These are phyloP conservation scores for Stagonosporopsis vannaccii DNA, from an alignment of 2,329 filamentous ascomycete genomes.

Conservation along the genomic window DNA sequence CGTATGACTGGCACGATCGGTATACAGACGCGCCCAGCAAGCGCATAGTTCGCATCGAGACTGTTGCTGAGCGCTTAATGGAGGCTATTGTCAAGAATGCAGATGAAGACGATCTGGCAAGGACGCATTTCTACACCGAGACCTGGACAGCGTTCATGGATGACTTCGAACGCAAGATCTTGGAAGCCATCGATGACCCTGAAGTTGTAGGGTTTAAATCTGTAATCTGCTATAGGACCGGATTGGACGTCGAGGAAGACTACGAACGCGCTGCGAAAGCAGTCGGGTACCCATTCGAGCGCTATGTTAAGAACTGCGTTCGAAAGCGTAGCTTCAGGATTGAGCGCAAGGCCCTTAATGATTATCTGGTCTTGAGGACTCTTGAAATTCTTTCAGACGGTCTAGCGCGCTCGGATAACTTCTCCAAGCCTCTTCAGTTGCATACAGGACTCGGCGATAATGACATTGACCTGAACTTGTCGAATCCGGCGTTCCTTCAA, in stretches of 20 bases:
- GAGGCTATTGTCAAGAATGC: conserved; percentile 57
- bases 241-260: conserved; percentile 63
- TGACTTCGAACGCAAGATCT: conserved; percentile 62
- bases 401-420: conserved; percentile 37
- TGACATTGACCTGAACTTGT: conserved; percentile 72
- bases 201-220: conserved; percentile 83
- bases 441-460: conserved; percentile 85
- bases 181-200: conserved; percentile 65
- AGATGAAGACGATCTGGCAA: conserved; percentile 44
- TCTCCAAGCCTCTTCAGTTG: conserved; percentile 79
- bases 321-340: conserved; percentile 60
- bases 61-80: conserved; percentile 69
- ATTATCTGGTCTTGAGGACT: conserved; percentile 70
- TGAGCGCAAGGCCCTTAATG: conserved; percentile 70
- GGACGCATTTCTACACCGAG: conserved; percentile 43
- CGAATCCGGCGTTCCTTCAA: conserved; percentile 80
- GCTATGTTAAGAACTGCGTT: conserved; percentile 51
- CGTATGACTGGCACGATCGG: conserved; percentile 65
- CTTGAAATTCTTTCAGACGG: conserved; percentile 64
- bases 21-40: conserved; percentile 71
- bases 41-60: conserved; percentile 80
- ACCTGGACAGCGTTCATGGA: conserved; percentile 56
- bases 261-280: conserved; percentile 48
- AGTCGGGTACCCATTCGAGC: conserved; percentile 49
- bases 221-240: conserved; percentile 81